Base-by-base conservation (phyloP, 257 asterid genomes). In the Solanum corneliomulleri region DNA sequence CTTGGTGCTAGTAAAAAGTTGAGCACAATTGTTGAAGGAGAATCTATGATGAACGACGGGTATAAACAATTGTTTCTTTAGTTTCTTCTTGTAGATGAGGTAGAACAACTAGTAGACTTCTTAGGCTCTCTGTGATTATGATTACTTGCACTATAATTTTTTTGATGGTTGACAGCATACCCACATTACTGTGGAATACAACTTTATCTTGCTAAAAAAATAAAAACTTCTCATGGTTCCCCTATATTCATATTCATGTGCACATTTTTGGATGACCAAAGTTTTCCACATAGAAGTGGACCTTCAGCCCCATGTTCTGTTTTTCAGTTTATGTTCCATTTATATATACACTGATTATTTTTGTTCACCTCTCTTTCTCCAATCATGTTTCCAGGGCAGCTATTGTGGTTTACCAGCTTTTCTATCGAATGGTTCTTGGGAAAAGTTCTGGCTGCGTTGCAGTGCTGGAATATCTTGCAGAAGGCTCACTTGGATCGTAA, bases 401-500 rank as follows among this genome's bases (percentile, higher is more conserved):
- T 70, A 86, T 86, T 35, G 87, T 86, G 87, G 84, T 86, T 41
- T 86, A 70, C 81, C 87, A 86, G 83, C 72, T 86, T 70, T 86
- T 86, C 81, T 86, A 42, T 72, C 83, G 56, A 86, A 71, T 86
- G 84, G 84, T 86, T 77, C 83, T 86, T 86, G 87, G 87, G 60
- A 47, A 58, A 62, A 71, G 87, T 3, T 86, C n/a, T 49, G 68
- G 66, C 87, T 70, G 14, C 39, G 27, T 58, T 42, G 31, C 87
- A 56, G 33, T 71, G 64, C 29, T 86, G 52, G 81, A 45, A 45
- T 86, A 45, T 86, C 81, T 86, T 70, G 87, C 71, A 45, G 41
- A 86, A 86, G 83, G 27, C 25, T 70, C 87, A 31, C 87, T 86
- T 86, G 87, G 87, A 77, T 81, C 87, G 87, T 86, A 86, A 5